Conservation (phyloP, 2,329 filamentous ascomycete species). For the Ascocoryne sarcoides region DNA sequence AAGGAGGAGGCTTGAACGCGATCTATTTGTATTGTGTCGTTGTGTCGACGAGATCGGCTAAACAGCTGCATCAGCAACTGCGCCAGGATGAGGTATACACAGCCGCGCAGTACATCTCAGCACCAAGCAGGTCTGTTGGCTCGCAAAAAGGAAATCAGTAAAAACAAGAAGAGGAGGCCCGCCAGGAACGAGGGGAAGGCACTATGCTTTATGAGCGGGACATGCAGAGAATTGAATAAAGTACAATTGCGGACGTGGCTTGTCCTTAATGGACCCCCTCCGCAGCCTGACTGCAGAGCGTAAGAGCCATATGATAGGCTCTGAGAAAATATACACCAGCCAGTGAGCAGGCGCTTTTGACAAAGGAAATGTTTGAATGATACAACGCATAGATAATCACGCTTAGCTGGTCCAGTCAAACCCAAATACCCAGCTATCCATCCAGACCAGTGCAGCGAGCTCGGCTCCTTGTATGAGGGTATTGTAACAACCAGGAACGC, state of each 20-base stretch:
- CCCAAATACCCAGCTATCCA: slow-evolving; percentile 20
- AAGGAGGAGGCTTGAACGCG: neutral
- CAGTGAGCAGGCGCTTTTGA: slow-evolving; percentile 28
- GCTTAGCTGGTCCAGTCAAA: slow-evolving; percentile 29
- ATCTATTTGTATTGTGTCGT: slow-evolving; percentile 1
- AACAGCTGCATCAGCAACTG: neutral
- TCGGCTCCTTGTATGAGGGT: slow-evolving; percentile 20
- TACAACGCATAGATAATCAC: slow-evolving; percentile 29
- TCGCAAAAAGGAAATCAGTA: slow-evolving; percentile 1
- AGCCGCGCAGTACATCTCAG: slow-evolving; percentile 12
- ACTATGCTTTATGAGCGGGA: slow-evolving; percentile 24
- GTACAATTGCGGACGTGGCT: slow-evolving; percentile 28
- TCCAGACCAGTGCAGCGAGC: slow-evolving; percentile 18
- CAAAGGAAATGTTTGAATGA: slow-evolving; percentile 28
- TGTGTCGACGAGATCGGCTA: slow-evolving; percentile 2
- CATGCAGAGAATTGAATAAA: slow-evolving; percentile 18
- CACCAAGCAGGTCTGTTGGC: no score
- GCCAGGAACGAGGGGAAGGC: slow-evolving; percentile 8
- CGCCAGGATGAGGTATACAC: slow-evolving; percentile 16
- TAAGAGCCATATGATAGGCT: slow-evolving; percentile 26
- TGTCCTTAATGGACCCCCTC: slow-evolving; percentile 26
- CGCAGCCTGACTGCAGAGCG: slow-evolving; percentile 26
- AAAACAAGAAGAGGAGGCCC: slow-evolving; percentile 6
- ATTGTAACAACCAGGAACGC: slow-evolving; percentile 24
- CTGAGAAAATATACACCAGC: slow-evolving; percentile 19